These are phyloP conservation scores for Talaromyces atroroseus DNA, from an alignment of 2,329 filamentous ascomycete genomes.

Conservation along the genomic window DNA sequence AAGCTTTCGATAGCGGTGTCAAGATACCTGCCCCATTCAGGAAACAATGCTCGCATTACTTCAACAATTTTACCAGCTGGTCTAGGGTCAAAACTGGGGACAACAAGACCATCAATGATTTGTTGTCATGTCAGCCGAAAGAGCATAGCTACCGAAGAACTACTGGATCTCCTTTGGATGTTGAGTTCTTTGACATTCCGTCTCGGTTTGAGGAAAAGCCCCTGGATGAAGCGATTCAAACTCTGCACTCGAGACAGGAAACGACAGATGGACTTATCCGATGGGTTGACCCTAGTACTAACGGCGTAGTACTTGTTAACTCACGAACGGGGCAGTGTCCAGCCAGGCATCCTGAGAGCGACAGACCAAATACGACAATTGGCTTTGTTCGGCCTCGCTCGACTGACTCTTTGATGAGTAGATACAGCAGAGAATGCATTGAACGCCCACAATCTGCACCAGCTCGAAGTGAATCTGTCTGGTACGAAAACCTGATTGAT, in stretches of 20 bases:
- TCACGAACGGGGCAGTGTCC: conserved; percentile 31
- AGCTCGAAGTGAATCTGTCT: conserved; percentile 31
- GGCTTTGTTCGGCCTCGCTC: conserved; percentile 15
- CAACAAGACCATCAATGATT: conserved; percentile 16
- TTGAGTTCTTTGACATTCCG: not conserved
- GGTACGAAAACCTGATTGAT: conserved; percentile 57
- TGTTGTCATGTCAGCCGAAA: conserved; percentile 16
- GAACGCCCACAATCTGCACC: conserved; percentile 19
- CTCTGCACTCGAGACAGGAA: not conserved
- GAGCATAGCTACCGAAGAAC: not conserved
- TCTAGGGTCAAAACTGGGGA: conserved; percentile 38
- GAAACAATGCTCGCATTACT: conserved; percentile 7
- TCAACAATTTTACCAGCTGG: conserved; percentile 32
- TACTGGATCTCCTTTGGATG: not conserved
- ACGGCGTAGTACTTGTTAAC: conserved; percentile 29
- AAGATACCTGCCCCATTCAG: conserved; percentile 27
- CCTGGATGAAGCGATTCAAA: not conserved
- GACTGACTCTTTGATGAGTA: conserved; percentile 14
- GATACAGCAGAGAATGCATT: conserved; percentile 3
- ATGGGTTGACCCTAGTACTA: conserved; percentile 60
- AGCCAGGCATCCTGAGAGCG: conserved; percentile 16
- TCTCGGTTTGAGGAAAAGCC: not conserved
- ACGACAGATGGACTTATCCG: conserved; percentile 25
- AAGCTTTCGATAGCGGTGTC: conserved; percentile 15
- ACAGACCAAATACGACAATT: conserved; percentile 11